Evolutionary conservation across 768 basidiomycete genomes (phyloP), one percentile per base, ranked within the genome.

Genomic region (Boletales sp.): DNA sequence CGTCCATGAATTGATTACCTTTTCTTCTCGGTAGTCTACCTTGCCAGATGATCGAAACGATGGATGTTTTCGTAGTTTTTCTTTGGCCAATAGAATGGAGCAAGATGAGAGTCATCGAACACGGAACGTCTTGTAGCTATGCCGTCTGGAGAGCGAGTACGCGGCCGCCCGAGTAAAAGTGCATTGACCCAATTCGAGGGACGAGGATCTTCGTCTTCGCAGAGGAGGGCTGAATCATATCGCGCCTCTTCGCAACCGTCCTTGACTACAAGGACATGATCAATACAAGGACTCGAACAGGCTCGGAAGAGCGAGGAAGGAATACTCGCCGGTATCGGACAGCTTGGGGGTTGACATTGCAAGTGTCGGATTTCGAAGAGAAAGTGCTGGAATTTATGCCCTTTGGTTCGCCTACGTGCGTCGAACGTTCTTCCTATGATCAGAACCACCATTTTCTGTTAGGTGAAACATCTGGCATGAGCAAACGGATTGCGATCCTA

Each of bases 1-100:
- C 5, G 19, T 21, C 13, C 19, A 39, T 19, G 38, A 17, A 14
- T 17, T 1, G 56, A 67, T 46, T 31, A 73, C 75, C 62, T 62
- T 70, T 58, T 85, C 80, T 60, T 84, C 82, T 38, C 73, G 62
- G 49, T 72, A 71, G 82, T 83, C 83, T 83, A 86, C 15, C 83
- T 72, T 37, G 77, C 77, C 30, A 66, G 67, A 0, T 77, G 72
- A 51, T 85, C 76, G 47, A 85, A 83, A 8, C 82, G 72, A 44
- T 78, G 76, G 11, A 77, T 52, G 56, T 80, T 82, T 61, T 84
- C 81, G 38, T 80, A 82, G 2, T 74, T 66, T 1, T 68, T 51
- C 47, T 73, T 77, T 1, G 81, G 81, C 75, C 71, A 76, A 40
- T 65, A 59, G 37, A 74, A 70, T n/a, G 69, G 57, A 0, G 73